Percentiles rank a stretch among this genome's conserved stretches.
Conservation (phyloP, 73 alveolate species). For the Tetrahymena thermophila region DNA sequence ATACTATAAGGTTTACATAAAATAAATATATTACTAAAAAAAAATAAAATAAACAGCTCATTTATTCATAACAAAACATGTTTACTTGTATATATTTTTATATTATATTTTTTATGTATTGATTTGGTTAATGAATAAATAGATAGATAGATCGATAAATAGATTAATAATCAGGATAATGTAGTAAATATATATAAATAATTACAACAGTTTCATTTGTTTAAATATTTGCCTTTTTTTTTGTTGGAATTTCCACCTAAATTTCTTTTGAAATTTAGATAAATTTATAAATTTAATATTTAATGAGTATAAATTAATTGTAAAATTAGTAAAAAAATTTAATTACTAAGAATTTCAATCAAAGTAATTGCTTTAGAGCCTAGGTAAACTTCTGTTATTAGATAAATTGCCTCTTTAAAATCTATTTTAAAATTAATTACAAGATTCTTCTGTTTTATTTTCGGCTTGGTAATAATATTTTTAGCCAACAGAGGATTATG, state of each 20-base stretch:
- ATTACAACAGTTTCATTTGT: too few relatives aligned
- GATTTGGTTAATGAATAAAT: not conserved
- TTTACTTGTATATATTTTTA: not conserved
- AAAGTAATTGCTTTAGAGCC: not conserved
- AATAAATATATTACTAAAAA: not conserved
- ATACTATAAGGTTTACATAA: not conserved
- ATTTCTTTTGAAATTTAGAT: not conserved
- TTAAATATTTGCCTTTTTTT: too few relatives aligned
- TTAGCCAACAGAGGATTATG: not conserved
- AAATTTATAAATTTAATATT: too few relatives aligned
- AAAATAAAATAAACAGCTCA: not conserved
- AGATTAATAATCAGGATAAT: too few relatives aligned
- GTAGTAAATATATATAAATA: too few relatives aligned
- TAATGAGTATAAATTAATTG: too few relatives aligned
- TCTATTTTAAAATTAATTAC: too few relatives aligned
- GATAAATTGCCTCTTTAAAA: not conserved
- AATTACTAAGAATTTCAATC: not conserved
- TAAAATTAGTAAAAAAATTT: too few relatives aligned
- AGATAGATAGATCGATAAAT: too few relatives aligned
- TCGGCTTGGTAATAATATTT: not conserved
- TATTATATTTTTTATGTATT: not conserved
- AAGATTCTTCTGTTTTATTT: not conserved
- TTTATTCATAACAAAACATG: not conserved
- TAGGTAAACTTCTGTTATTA: not conserved
- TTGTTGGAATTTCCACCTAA: not conserved